Evolutionary conservation across 768 basidiomycete species (phyloP), one percentile per base, ranked within the genome.

Genomic region (Serendipita sp.): DNA sequence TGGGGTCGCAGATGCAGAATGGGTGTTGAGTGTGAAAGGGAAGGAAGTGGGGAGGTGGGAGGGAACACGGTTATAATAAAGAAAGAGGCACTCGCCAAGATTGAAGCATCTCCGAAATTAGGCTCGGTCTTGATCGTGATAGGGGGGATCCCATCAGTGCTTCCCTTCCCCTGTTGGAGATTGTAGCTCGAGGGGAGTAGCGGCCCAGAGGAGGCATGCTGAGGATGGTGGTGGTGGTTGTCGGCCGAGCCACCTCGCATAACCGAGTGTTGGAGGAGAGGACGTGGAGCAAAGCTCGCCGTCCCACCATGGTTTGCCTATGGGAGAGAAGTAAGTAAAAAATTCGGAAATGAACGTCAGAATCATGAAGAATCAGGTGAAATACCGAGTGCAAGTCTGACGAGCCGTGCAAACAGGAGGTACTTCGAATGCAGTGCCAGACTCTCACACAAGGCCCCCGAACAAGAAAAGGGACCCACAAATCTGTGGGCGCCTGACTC

Each of bases 51-150:
- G 13, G 40, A 40, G 40, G 13, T 5, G 40, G 40, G 40, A 40
- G 40, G 40, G 40, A 40, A 23, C 23, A 23, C 23, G 52, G 52
- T 60, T 10, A 5, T n/a, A 23, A 60, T 60, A 36, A 60, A 60
- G 33, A 60, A 60, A 60, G 55, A 60, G 55, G 55, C 55, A 60
- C 55, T 60, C 55, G 55, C 55, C 55, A 60, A 60, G 55, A 60
- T 60, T 60, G 55, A 60, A n/a, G 34, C 4, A 34, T 60, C 55
- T 34, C 55, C 55, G 36, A 60, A 60, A n/a, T 23, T 27, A 60
- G 55, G 55, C 27, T 60, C 55, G 8, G 55, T 37, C 27, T 60
- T 60, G 33, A 60, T 60, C 36, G 33, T 60, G 36, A 34, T 23
- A 11, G 16, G 55, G 27, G 13, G 52, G 52, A n/a, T 31, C 29